A percentile compares a stretch with the other conserved stretches of the same genome.
Evolutionary conservation across 768 basidiomycete genomes (phyloP).

Genomic region (Mycena polygramma): DNA sequence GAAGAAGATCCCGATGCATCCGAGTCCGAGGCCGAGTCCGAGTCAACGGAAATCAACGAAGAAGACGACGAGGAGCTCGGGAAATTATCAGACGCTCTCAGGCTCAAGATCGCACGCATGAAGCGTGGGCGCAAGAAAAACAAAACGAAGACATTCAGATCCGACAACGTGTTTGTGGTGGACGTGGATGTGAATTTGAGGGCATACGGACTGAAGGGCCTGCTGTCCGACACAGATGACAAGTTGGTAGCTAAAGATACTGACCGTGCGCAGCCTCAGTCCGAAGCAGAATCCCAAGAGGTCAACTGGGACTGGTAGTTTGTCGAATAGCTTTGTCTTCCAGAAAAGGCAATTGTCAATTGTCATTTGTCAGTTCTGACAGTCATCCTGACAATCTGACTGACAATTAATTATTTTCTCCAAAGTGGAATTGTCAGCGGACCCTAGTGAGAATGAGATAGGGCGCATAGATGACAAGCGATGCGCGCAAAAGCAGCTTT

Average conservation of each 20-base stretch:
- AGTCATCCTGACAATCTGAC: slow-evolving; percentile 10
- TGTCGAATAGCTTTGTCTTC: slow-evolving; percentile 5
- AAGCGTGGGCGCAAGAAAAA: slow-evolving; percentile 11
- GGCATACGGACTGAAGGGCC: slow-evolving; percentile 2
- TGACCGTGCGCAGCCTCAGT: slow-evolving; percentile 11
- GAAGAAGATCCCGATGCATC: slow-evolving; percentile 6
- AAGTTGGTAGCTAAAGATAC: not conserved
- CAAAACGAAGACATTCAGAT: slow-evolving; percentile 12
- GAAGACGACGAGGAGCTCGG: no score
- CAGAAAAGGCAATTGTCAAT: slow-evolving; percentile 10
- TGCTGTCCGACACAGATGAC: slow-evolving; percentile 12
- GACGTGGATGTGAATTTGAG: slow-evolving; percentile 16
- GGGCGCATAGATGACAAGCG: slow-evolving; percentile 69
- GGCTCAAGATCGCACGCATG: slow-evolving; percentile 8
- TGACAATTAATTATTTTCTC: slow-evolving; percentile 23
- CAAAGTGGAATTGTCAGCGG: slow-evolving; percentile 2
- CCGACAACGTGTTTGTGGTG: slow-evolving; percentile 8
- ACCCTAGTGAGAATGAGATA: slow-evolving; percentile 61
- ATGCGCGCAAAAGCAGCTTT: slow-evolving; percentile 64
- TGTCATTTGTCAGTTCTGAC: slow-evolving; percentile 18
- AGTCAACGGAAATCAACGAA: not conserved
- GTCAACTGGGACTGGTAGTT: slow-evolving; percentile 9
- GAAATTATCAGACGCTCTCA: slow-evolving; percentile 13
- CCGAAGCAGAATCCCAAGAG: not conserved
- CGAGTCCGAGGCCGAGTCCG: slow-evolving; percentile 8